These are phyloP conservation scores for Leptosphaerulina australis DNA, from an alignment of 2,329 filamentous ascomycete genomes.

Conservation along the genomic window DNA sequence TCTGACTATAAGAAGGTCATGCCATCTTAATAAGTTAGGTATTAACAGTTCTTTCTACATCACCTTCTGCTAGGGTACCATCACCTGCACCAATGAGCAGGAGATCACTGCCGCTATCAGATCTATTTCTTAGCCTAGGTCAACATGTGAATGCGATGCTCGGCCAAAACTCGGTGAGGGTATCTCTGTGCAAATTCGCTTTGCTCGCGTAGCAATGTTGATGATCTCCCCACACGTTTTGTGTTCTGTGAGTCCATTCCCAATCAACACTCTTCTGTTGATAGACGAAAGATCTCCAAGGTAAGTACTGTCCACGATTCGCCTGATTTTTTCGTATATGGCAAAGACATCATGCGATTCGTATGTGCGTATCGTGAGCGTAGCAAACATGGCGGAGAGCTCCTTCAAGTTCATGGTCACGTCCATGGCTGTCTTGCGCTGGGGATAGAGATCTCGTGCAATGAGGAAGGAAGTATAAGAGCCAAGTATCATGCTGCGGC, in stretches of 20 bases:
- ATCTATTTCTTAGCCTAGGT: not conserved
- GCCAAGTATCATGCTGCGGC: not conserved
- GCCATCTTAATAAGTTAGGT: no score
- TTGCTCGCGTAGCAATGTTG: not conserved
- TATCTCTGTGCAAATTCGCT: not conserved
- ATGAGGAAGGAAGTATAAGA: not conserved
- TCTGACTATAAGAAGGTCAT: no score
- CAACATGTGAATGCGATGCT: not conserved
- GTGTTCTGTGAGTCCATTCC: no score
- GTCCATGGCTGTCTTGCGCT: not conserved
- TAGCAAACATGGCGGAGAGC: not conserved
- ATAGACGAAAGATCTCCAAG: no score
- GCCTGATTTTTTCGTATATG: no score
- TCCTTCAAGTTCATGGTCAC: not conserved
- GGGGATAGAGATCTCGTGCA: not conserved
- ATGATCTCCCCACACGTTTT: no score
- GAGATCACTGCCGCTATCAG: not conserved
- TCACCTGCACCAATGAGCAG: not conserved
- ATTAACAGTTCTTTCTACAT: no score
- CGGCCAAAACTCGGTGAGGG: not conserved
- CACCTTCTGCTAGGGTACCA: not conserved
- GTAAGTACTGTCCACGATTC: no score
- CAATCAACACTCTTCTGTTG: no score
- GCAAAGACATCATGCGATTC: not conserved
- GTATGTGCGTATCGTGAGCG: not conserved